These are phyloP conservation scores for Raphanus sativus DNA, from an alignment of 345 rosid genomes.

Conservation along the genomic window DNA sequence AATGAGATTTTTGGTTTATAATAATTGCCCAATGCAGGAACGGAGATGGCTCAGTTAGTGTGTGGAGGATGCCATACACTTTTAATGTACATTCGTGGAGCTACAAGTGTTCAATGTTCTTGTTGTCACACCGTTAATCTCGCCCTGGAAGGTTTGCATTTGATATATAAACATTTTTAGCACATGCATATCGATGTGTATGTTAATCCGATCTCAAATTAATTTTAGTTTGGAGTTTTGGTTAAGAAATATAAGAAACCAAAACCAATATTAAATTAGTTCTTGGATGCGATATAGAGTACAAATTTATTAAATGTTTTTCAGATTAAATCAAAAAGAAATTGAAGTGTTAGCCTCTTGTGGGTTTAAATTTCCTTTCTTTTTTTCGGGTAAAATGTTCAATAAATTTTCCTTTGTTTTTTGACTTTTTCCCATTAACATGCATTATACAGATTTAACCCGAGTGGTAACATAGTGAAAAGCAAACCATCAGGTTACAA, in stretches of 20 bases:
- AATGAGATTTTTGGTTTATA: not conserved
- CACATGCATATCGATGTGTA: conserved; percentile 22
- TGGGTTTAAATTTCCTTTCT: not conserved
- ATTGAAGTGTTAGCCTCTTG: not conserved
- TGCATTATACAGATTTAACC: not conserved
- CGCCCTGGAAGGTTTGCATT: conserved; percentile 71
- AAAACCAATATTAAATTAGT: not conserved
- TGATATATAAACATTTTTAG: not conserved
- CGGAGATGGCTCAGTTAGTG: conserved; percentile 96
- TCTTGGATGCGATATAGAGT: not conserved
- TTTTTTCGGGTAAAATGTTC: not conserved
- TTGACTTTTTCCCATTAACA: not conserved
- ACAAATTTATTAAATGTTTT: not conserved
- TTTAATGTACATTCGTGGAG: conserved; percentile 95
- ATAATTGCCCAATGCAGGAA: conserved; percentile 51
- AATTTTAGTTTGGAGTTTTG: conserved; percentile 1
- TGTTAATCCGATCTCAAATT: not conserved
- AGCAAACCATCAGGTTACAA: not conserved
- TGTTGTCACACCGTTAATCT: conserved; percentile 96
- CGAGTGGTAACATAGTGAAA: not conserved
- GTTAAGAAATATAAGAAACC: not conserved
- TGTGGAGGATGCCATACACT: conserved; percentile 98
- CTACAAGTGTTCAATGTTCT: conserved; percentile 96
- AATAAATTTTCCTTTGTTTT: too few relatives aligned
- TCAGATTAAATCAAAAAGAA: not conserved